Conservation (phyloP, 202 grass and related monocot genomes). For the Cymbopogon flexuosus region DNA sequence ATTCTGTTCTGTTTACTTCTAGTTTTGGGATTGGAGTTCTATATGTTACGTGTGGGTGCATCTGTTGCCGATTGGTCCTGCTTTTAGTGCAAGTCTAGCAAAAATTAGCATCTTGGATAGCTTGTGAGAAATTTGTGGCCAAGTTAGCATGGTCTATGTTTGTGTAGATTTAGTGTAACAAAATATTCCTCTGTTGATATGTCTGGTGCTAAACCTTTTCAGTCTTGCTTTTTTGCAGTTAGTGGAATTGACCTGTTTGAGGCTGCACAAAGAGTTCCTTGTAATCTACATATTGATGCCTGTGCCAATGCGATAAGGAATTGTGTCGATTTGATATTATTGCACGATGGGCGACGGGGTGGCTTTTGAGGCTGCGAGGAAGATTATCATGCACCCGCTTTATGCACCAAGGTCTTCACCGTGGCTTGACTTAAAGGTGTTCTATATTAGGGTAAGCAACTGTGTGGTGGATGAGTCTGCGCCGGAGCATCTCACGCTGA, state of each 20-base stretch:
- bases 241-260: not conserved
- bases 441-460: conserved; percentile 74
- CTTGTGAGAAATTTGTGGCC: not conserved
- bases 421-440: conserved; percentile 79
- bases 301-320: conserved; percentile 3
- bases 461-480: conserved; percentile 59
- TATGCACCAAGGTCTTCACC: conserved; percentile 67
- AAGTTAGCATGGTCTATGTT: not conserved
- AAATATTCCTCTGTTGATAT: not conserved
- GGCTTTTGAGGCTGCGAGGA: conserved; percentile 56
- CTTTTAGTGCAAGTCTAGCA: not conserved
- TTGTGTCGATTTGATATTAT: not conserved
- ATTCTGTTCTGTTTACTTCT: not conserved
- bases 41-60: not conserved
- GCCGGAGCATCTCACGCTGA: conserved; percentile 59
- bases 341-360: conserved; percentile 33
- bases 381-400: conserved; percentile 88
- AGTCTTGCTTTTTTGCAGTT: conserved; percentile 7
- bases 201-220: not conserved
- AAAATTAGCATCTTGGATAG: not conserved
- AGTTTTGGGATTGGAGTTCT: not conserved
- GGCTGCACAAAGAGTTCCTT: not conserved
- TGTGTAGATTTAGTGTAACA: not conserved
- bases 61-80: not conserved
- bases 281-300: not conserved